These are phyloP conservation scores for Fusarium miscanthi DNA, from an alignment of 2,329 filamentous ascomycete genomes.

Conservation along the genomic window DNA sequence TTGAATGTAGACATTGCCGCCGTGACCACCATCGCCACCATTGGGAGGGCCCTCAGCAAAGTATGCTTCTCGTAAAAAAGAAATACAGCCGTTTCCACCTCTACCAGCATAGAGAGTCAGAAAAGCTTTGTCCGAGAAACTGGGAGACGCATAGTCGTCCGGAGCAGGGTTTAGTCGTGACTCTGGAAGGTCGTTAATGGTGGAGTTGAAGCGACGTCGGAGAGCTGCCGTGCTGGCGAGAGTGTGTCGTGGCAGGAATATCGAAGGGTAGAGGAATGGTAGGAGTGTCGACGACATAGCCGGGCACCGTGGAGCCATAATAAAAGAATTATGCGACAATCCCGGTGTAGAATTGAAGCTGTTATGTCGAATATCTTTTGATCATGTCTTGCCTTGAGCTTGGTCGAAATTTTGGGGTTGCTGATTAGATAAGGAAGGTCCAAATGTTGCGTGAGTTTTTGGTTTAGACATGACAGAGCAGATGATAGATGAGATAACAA, in stretches of 20 bases:
- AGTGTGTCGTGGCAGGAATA: constrained; percentile 47
- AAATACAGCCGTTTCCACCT: constrained; percentile 93
- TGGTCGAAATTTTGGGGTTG: constrained; percentile 24
- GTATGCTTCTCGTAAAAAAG: constrained; percentile 92
- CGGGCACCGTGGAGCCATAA: constrained; percentile 47
- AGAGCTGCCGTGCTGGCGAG: constrained; percentile 17
- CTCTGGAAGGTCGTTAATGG: constrained; percentile 53
- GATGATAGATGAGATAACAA: neutral
- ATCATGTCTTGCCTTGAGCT: constrained; percentile 10
- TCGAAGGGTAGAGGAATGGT: constrained; percentile 62
- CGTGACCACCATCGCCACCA: constrained; percentile 91
- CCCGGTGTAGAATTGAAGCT: neutral
- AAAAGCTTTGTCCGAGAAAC: constrained; percentile 87
- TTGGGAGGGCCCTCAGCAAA: constrained; percentile 90
- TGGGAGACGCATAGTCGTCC: constrained; percentile 83
- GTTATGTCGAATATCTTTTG: constrained; percentile 8
- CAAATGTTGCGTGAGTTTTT: neutral
- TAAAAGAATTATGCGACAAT: constrained; percentile 8
- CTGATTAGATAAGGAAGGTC: constrained; percentile 38
- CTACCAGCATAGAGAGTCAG: constrained; percentile 81
- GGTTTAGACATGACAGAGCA: neutral
- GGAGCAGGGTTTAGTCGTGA: constrained; percentile 82
- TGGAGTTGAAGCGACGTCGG: constrained; percentile 42
- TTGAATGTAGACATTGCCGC: constrained; percentile 94
- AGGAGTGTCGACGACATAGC: constrained; percentile 41